phyloP scores from a whole-genome alignment of 2,329 filamentous ascomycete genomes.

The Neopestalotiopsis clavispora region DNA sequence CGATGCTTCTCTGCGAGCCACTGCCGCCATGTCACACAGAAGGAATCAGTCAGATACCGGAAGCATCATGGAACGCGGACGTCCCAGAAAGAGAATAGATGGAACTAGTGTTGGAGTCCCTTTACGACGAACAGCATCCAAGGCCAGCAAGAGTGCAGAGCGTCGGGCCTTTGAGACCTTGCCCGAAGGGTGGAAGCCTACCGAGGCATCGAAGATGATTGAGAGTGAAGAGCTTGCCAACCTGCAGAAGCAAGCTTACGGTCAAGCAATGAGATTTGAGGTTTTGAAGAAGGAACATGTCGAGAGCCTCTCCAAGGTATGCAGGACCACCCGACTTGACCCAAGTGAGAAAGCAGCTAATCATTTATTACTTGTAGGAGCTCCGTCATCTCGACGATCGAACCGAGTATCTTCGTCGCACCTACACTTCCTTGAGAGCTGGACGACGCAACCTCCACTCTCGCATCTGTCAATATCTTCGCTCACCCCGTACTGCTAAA shows the following conservation, averaged over 20 bases:
- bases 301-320: constrained; percentile 67
- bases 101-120: constrained; percentile 40
- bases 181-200: constrained; percentile 61
- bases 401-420: constrained; percentile 78
- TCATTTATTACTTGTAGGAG: constrained; percentile 54
- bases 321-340: constrained; percentile 21
- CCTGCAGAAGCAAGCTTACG: constrained; percentile 64
- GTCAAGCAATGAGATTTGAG: constrained; percentile 68
- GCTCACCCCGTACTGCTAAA: constrained; percentile 70
- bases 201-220: constrained; percentile 56
- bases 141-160: constrained; percentile 55
- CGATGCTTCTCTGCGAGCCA: constrained; percentile 22
- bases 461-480: constrained; percentile 78
- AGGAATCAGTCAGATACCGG: constrained; percentile 62
- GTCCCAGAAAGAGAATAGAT: constrained; percentile 60
- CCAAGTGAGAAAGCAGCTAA: neutral
- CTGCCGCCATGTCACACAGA: constrained; percentile 44
- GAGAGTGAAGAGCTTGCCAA: constrained; percentile 52
- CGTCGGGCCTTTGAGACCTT: constrained; percentile 63
- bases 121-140: constrained; percentile 45
- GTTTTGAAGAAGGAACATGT: constrained; percentile 67
- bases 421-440: constrained; percentile 75
- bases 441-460: constrained; percentile 78
- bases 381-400: constrained; percentile 77
- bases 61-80: constrained; percentile 65